A percentile compares a stretch with the other conserved stretches of the same genome.
Evolutionary conservation across 495 filamentous ascomycete species (phyloP).

Genomic region (Penicillium robsamsonii): DNA sequence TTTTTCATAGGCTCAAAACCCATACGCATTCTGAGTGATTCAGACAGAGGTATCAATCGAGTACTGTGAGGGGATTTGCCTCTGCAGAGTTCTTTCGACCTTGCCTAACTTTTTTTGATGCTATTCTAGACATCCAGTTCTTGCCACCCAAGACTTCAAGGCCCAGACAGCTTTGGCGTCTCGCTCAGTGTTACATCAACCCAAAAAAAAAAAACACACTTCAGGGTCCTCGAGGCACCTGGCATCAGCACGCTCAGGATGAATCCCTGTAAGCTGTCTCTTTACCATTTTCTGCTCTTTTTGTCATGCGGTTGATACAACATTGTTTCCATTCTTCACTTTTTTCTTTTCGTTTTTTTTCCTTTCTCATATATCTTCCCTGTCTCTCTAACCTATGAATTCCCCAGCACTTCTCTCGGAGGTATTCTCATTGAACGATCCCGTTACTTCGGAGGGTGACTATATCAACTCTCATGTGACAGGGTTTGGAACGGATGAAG

Average conservation of each 20-base stretch:
- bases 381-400: conserved; percentile 18
- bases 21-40: not conserved
- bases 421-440: conserved; percentile 39
- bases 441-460: conserved; percentile 42
- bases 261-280: conserved; percentile 28
- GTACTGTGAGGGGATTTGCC: conserved; percentile 13
- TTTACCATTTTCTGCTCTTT: conserved; percentile 12
- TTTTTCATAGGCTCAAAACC: not conserved
- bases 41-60: conserved; percentile 3
- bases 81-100: not conserved
- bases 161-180: conserved; percentile 18
- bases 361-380: conserved; percentile 11
- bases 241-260: conserved; percentile 26
- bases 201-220: not conserved
- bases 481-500: conserved; percentile 41
- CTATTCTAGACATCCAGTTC: conserved; percentile 17
- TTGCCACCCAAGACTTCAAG: conserved; percentile 18
- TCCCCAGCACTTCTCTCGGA: conserved; percentile 37
- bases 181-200: conserved; percentile 22
- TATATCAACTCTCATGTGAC: conserved; percentile 40
- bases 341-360: conserved; percentile 5
- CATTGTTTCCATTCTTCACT: not conserved
- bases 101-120: conserved; percentile 18
- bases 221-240: conserved; percentile 27
- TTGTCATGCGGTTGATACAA: conserved; percentile 9